Conservation (phyloP, 306 rosid genomes). For the Comarum palustre region DNA sequence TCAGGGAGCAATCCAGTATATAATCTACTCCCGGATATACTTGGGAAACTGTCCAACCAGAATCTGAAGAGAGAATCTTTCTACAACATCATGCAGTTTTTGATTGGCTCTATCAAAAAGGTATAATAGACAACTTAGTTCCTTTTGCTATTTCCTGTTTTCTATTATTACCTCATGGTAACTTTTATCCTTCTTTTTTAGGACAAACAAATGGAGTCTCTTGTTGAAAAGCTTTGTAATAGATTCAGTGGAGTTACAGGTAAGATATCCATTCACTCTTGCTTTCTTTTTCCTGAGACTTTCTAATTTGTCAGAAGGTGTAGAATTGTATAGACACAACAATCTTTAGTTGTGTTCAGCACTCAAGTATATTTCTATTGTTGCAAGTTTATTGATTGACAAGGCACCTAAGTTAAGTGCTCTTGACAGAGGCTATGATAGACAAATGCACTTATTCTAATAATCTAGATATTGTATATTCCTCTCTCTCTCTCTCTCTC, state of each 20-base stretch:
- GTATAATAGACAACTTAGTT: slow-evolving; percentile 33
- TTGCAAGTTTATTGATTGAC: neutral
- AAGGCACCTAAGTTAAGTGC: neutral
- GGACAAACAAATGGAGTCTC: slow-evolving; percentile 97
- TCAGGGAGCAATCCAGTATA: slow-evolving; percentile 91
- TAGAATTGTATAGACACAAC: neutral
- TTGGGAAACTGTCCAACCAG: slow-evolving; percentile 77
- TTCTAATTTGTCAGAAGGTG: neutral
- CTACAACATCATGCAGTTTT: slow-evolving; percentile 90
- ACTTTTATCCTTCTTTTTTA: slow-evolving; percentile 30
- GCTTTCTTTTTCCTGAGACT: neutral
- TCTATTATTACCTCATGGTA: slow-evolving; percentile 17
- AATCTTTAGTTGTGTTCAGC: neutral
- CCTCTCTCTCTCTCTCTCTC: too few species aligned
- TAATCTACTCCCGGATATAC: slow-evolving; percentile 95
- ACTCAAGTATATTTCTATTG: neutral
- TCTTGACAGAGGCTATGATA: neutral
- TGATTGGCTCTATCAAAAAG: slow-evolving; percentile 93
- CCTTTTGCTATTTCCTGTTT: slow-evolving; percentile 16
- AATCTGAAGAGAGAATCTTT: slow-evolving; percentile 71
- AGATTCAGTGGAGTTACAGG: slow-evolving; percentile 89
- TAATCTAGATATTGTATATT: neutral
- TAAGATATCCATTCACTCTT: slow-evolving; percentile 22
- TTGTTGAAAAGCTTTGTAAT: slow-evolving; percentile 92
- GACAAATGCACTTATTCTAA: neutral